Evolutionary conservation across 306 rosid species (phyloP), one percentile per base, ranked within the genome.

Genomic region (Fragaria nilgerrensis): DNA sequence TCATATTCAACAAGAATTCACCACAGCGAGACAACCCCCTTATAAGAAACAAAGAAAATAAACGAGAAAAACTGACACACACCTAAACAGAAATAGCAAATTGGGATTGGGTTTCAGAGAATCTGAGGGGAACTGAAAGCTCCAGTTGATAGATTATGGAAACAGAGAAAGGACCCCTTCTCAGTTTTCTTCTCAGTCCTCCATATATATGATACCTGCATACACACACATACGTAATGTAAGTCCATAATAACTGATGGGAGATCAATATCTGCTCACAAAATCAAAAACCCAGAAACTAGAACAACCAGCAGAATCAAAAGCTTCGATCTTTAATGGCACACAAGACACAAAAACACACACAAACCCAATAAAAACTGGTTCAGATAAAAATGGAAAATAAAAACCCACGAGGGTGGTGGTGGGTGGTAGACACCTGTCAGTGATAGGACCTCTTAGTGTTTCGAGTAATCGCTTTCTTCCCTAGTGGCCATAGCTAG

Each of bases 331-430:
- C 81, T 81, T 87, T 75, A 75, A 82, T 76, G 77, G 79, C 8
- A 50, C 37, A 48, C 70, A 76, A 78, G 79, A 83, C 77, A 77
- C 50, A 67, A 80, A 79, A 77, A 71, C 81, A 77, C 34, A 52
- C 89, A 76, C 87, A 72, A 75, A 17, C 82, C 88, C 94, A 70
- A 88, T 62, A 58, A 59, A 58, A 82, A 79, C 62, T 72, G 34
- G 80, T 39, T 82, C 76, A 83, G 78, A 61, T 52, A 63, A 61
- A 66, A 68, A 74, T 64, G 78, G 73, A 61, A 20, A 20, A 1
- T 17, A 17, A 50, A 50, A 16, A 50, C 19, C 56, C 62, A 55
- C 61, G 85, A 87, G 79, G 82, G 34, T 47, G 62, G 47, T 68
- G 79, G 70, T 82, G 64, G n/a, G 36, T 73, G 37, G 80, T 74